These are phyloP conservation scores for Thelonectria rubi DNA, from an alignment of 2,329 filamentous ascomycete genomes.

Conservation along the genomic window DNA sequence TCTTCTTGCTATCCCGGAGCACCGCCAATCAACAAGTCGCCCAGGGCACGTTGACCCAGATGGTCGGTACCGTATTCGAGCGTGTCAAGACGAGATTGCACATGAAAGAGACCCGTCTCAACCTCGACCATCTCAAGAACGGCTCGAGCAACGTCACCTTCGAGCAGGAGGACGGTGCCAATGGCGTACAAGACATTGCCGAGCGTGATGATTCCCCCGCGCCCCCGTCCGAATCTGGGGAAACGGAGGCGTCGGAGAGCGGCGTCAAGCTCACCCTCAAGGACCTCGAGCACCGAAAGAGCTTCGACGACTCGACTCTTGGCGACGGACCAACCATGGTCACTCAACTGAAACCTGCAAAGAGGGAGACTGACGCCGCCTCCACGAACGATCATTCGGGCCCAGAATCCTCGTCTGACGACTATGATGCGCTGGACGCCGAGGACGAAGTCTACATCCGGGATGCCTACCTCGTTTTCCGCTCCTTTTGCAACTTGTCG, in stretches of 20 bases:
- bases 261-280: slow-evolving; percentile 70
- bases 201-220: slow-evolving; percentile 48
- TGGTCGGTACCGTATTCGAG: slow-evolving; percentile 98
- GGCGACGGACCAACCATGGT: slow-evolving; percentile 75
- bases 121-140: slow-evolving; percentile 61
- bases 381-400: slow-evolving; percentile 64
- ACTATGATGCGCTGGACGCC: slow-evolving; percentile 67
- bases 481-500: slow-evolving; percentile 96
- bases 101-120: slow-evolving; percentile 82
- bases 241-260: slow-evolving; percentile 46
- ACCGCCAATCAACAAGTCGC: slow-evolving; percentile 96
- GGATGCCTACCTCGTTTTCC: slow-evolving; percentile 95
- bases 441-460: slow-evolving; percentile 98
- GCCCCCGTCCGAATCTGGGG: slow-evolving; percentile 41
- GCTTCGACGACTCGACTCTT: slow-evolving; percentile 73
- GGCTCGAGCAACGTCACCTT: slow-evolving; percentile 63
- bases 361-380: slow-evolving; percentile 48
- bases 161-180: slow-evolving; percentile 54
- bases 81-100: slow-evolving; percentile 86
- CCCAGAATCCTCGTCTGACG: slow-evolving; percentile 65
- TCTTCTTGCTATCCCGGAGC: slow-evolving; percentile 93
- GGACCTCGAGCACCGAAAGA: slow-evolving; percentile 73
- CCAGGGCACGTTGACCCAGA: slow-evolving; percentile 95
- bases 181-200: slow-evolving; percentile 51
- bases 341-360: slow-evolving; percentile 64